A percentile compares a stretch with the other conserved stretches of the same genome.
phyloP scores from a whole-genome alignment of 2,329 filamentous ascomycete genomes.

The Dryadomyces sulphureus region DNA sequence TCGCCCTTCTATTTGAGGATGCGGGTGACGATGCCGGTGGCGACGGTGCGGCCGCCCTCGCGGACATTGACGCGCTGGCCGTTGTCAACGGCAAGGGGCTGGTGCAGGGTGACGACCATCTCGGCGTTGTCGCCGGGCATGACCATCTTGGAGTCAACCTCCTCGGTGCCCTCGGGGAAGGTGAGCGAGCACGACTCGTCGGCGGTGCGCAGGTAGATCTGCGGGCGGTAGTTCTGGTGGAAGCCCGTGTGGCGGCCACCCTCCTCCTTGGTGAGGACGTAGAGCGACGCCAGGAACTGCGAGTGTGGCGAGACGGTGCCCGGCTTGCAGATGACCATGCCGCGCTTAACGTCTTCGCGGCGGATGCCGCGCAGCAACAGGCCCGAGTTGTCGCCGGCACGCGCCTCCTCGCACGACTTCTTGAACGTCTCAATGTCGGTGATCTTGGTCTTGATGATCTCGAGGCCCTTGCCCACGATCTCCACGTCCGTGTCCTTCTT shows the following conservation, averaged over 20 bases:
- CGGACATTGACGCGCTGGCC: slow-evolving; percentile 97
- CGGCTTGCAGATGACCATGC: slow-evolving; percentile 84
- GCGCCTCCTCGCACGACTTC: slow-evolving; percentile 95
- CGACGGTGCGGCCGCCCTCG: slow-evolving; percentile 85
- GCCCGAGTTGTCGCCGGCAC: slow-evolving; percentile 95
- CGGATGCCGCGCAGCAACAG: slow-evolving; percentile 90
- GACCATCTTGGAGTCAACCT: slow-evolving; percentile 62
- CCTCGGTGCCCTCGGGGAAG: slow-evolving; percentile 75
- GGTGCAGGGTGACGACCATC: slow-evolving; percentile 78
- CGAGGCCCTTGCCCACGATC: slow-evolving; percentile 72
- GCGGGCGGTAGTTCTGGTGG: slow-evolving; percentile 88
- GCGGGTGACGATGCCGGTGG: slow-evolving; percentile 68
- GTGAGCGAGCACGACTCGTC: slow-evolving; percentile 64
- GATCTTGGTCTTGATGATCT: slow-evolving; percentile 93
- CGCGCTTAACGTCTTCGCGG: slow-evolving; percentile 85
- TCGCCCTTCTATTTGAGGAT: slow-evolving; percentile 41
- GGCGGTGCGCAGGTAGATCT: slow-evolving; percentile 90
- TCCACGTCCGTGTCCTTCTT: slow-evolving; percentile 94
- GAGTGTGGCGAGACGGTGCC: slow-evolving; percentile 73
- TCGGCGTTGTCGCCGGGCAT: slow-evolving; percentile 99
- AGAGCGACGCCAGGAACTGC: slow-evolving; percentile 91
- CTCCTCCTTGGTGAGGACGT: slow-evolving; percentile 95
- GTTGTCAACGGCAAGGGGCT: slow-evolving; percentile 74
- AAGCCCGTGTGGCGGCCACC: slow-evolving; percentile 96
- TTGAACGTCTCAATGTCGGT: slow-evolving; percentile 99